phyloP scores from a whole-genome alignment of 441 rosid species.

The Caryocar brasiliense region DNA sequence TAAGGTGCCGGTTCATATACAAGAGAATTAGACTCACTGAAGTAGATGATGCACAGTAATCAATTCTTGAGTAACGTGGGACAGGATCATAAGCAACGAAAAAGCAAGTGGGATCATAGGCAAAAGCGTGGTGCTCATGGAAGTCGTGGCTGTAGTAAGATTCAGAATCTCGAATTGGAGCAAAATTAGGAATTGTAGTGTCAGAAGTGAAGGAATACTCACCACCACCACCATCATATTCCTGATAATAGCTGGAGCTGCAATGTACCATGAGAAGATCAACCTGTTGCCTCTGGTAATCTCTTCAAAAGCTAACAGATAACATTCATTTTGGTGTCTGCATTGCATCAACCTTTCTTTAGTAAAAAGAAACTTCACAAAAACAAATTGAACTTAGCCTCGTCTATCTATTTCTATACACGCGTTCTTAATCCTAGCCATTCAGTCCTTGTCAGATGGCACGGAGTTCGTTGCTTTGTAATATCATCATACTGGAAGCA shows the following conservation, averaged over 20 bases:
- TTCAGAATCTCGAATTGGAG: constrained; percentile 1
- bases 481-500: background rate
- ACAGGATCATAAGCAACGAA: constrained; percentile 12
- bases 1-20: constrained; percentile 17
- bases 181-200: constrained; percentile 7
- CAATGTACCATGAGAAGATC: constrained; percentile 19
- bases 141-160: constrained; percentile 7
- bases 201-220: constrained; percentile 17
- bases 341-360: no score
- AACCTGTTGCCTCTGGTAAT: background rate
- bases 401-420: no score
- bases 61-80: background rate
- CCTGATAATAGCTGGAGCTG: constrained; percentile 13
- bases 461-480: background rate
- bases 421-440: no score
- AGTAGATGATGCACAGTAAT: constrained; percentile 38
- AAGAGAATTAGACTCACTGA: constrained; percentile 32
- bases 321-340: background rate
- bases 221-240: constrained; percentile 18
- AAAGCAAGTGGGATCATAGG: constrained; percentile 7
- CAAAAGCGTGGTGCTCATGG: background rate
- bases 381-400: background rate
- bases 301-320: background rate
- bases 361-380: no score
- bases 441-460: background rate